These are phyloP conservation scores for Leccinum variicolor DNA, from an alignment of 768 basidiomycete species.

Conservation along the genomic window DNA sequence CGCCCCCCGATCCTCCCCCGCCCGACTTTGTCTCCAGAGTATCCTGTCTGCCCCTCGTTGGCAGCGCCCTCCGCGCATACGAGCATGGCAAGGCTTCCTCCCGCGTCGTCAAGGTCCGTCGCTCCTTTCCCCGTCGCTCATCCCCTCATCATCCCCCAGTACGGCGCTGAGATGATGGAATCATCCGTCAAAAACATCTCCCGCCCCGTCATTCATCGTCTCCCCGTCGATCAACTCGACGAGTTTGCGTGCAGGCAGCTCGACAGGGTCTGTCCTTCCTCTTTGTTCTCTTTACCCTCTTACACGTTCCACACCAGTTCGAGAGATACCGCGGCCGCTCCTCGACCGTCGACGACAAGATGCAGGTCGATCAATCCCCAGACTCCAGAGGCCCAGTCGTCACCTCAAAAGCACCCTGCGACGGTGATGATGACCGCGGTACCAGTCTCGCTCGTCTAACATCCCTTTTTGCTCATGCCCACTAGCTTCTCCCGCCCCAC, in stretches of 20 bases:
- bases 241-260: conserved; percentile 88
- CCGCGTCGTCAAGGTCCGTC: conserved; percentile 73
- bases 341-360: conserved; percentile 31
- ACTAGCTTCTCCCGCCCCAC: conserved; percentile 3
- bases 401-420: neutral
- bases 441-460: conserved; percentile 5
- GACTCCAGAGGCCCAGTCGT: neutral
- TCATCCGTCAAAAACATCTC: conserved; percentile 79
- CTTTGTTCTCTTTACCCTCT: neutral
- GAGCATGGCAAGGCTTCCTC: conserved; percentile 84
- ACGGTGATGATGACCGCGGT: conserved; percentile 5
- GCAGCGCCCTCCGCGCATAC: conserved; percentile 68
- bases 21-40: conserved; percentile 52
- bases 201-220: conserved; percentile 73
- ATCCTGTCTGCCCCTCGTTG: conserved; percentile 59
- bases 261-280: conserved; percentile 56
- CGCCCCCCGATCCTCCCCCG: conserved; percentile 4
- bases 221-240: conserved; percentile 75
- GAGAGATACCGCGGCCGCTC: conserved; percentile 45
- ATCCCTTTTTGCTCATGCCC: neutral
- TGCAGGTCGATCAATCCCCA: conserved; percentile 21
- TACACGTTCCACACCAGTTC: conserved; percentile 32
- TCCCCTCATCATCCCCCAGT: conserved; percentile 41
- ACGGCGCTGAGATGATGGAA: conserved; percentile 86
- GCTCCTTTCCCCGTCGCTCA: conserved; percentile 15